Base-by-base conservation (phyloP, 1,139 yeast genomes). In the Yamadazyma dushanensis region DNA sequence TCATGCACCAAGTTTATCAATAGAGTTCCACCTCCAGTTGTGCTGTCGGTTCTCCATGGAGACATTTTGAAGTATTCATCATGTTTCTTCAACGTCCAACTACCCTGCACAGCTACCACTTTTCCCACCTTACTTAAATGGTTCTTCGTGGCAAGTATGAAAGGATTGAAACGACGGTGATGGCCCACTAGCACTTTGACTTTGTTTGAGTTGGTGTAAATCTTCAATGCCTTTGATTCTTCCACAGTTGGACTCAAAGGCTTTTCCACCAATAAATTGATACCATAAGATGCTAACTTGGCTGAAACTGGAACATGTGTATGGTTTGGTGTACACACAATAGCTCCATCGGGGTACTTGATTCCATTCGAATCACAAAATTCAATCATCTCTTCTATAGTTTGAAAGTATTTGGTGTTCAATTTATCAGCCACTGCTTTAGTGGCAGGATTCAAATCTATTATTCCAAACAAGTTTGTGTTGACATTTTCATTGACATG, bases 161-260 rank as follows among this genome's bases (percentile, higher is more conserved):
- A 66, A 1, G 74, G 73, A 41, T 68, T 68, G 45, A 68, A 69
- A 18, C 75, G 49, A 31, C 75, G 55, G 44, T 69, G 74, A 46
- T 69, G 75, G 3, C 75, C 75, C 20, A 69, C 63, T 26, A 69
- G 52, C 19, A 68, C 53, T 33, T 58, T 56, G 9, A 67, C 64
- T 25, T 56, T 49, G 30, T 50, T 47, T 17, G 39, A 27, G 20
- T 48, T 45, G 32, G 66, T 56, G 34, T 45, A 57, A 18, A 56
- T 57, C 26, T 60, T 59, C 29, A 67, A 47, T 7, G 63, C 56
- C 40, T 57, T 54, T 30, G 70, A 63, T 20, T 66, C 73, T 26
- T 53, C 52, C 2, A 70, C 60, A 9, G 52, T 50, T 3, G 71
- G 59, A n/a, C 69, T 63, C 37, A 69, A 53, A 1, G 74, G 74